phyloP scores from a whole-genome alignment of 192 early-diverging fungal species.

The Coemansia aciculifera region DNA sequence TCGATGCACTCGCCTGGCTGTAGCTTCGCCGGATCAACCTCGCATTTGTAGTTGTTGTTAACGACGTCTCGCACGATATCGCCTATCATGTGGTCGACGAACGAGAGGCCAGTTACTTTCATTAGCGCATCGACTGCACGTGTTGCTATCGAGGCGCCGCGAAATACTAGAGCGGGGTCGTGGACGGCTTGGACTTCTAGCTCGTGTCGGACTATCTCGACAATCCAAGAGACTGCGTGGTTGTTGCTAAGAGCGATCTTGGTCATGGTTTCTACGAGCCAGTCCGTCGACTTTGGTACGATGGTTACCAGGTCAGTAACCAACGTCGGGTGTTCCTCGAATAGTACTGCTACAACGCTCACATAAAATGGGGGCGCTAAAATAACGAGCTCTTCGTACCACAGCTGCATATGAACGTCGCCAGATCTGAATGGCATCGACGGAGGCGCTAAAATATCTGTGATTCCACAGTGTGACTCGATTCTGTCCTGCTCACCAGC shows the following conservation, averaged over 20 bases:
- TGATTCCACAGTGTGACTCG: neutral
- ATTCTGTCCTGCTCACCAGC: neutral
- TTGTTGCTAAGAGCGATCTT: constrained; percentile 39
- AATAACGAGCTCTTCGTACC: constrained; percentile 50
- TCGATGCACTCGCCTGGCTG: constrained; percentile 20
- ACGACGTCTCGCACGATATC: constrained; percentile 61
- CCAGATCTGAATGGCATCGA: constrained; percentile 48
- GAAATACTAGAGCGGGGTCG: constrained; percentile 52
- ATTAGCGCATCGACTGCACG: constrained; percentile 70
- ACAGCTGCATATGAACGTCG: constrained; percentile 44
- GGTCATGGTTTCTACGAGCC: constrained; percentile 48
- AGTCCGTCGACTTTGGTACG: constrained; percentile 38
- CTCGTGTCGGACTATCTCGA: constrained; percentile 39
- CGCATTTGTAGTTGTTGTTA: constrained; percentile 57
- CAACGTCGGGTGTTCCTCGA: constrained; percentile 34
- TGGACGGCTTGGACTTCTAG: constrained; percentile 26
- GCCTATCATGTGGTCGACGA: constrained; percentile 65
- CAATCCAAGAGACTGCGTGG: constrained; percentile 35
- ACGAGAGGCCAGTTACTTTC: constrained; percentile 64
- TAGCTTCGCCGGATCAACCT: constrained; percentile 62
- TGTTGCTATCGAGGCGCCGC: constrained; percentile 66
- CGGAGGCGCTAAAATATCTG: neutral
- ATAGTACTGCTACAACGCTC: constrained; percentile 18
- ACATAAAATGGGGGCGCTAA: constrained; percentile 24
- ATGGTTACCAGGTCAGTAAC: constrained; percentile 32